A percentile compares a stretch with the other conserved stretches of the same genome.
Evolutionary conservation across 768 basidiomycete genomes (phyloP).

Genomic region (Ramaria sp.): DNA sequence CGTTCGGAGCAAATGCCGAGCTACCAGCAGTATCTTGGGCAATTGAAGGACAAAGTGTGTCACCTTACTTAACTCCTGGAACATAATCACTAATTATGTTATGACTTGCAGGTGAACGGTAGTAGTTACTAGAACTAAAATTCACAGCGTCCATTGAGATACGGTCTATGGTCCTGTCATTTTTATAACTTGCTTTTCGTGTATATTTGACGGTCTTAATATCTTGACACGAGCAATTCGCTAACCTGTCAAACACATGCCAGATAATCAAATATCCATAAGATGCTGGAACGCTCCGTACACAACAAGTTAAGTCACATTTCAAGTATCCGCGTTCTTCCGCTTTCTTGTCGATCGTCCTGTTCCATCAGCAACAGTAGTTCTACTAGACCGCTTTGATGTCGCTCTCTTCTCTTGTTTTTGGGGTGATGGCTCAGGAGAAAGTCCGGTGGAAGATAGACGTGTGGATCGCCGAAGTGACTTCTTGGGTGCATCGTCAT

Average conservation of each 20-base stretch:
- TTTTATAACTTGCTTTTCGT: not conserved
- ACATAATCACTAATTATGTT: not conserved
- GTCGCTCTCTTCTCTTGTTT: not conserved
- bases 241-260: not conserved
- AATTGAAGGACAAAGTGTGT: slow-evolving; percentile 82
- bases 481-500: not conserved
- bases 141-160: not conserved
- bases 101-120: slow-evolving; percentile 5
- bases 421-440: not conserved
- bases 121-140: slow-evolving; percentile 6
- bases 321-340: not conserved
- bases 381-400: not conserved
- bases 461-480: slow-evolving; percentile 1
- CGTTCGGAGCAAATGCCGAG: slow-evolving; percentile 90
- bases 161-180: not conserved
- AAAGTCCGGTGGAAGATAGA: not conserved
- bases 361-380: not conserved
- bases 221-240: not conserved
- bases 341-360: slow-evolving; percentile 1
- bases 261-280: not conserved
- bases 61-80: not conserved
- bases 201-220: not conserved
- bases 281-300: not conserved
- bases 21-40: slow-evolving; percentile 88
- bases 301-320: not conserved